These are phyloP conservation scores for Afroboletus lepidellus DNA, from an alignment of 1,284 basidiomycete genomes.

Conservation along the genomic window DNA sequence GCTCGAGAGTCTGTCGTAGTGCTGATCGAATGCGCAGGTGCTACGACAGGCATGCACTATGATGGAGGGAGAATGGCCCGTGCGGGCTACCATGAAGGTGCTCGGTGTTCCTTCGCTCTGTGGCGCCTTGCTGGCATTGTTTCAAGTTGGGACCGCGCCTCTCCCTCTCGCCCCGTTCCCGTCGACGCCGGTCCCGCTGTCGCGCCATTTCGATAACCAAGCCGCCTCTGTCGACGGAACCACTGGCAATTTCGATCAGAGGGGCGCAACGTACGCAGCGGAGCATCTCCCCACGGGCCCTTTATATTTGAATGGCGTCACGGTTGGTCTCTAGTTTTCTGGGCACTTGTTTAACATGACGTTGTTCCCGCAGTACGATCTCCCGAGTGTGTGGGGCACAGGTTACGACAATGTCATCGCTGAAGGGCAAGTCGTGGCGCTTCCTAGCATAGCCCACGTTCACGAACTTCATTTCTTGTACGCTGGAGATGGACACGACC, in stretches of 20 bases:
- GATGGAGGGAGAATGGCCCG: slow-evolving; percentile 1
- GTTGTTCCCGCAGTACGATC: slow-evolving; percentile 33
- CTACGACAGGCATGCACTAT: slow-evolving; percentile 15
- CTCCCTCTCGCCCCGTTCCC: slow-evolving; percentile 29
- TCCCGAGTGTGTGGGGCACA: slow-evolving; percentile 41
- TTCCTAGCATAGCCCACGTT: slow-evolving; percentile 31
- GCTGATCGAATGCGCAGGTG: slow-evolving; percentile 10
- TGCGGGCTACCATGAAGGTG: slow-evolving; percentile 9
- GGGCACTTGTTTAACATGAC: background rate
- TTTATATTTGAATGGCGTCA: slow-evolving; percentile 38
- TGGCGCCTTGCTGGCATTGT: slow-evolving; percentile 12
- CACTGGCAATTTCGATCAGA: slow-evolving; percentile 36
- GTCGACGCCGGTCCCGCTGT: slow-evolving; percentile 29
- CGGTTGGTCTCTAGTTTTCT: slow-evolving; percentile 23
- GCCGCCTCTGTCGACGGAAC: slow-evolving; percentile 42
- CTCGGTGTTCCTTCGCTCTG: slow-evolving; percentile 23
- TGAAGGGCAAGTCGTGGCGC: slow-evolving; percentile 36
- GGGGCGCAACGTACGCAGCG: slow-evolving; percentile 39
- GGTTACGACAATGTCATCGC: slow-evolving; percentile 41
- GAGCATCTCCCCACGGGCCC: slow-evolving; percentile 37
- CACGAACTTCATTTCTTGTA: slow-evolving; percentile 47
- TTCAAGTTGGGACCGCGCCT: slow-evolving; percentile 10
- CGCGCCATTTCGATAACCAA: slow-evolving; percentile 38
- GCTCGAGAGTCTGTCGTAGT: background rate
- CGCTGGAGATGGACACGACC: slow-evolving; percentile 36